phyloP scores from a whole-genome alignment of 73 alveolate species.

The Tetrahymena elliotti region DNA sequence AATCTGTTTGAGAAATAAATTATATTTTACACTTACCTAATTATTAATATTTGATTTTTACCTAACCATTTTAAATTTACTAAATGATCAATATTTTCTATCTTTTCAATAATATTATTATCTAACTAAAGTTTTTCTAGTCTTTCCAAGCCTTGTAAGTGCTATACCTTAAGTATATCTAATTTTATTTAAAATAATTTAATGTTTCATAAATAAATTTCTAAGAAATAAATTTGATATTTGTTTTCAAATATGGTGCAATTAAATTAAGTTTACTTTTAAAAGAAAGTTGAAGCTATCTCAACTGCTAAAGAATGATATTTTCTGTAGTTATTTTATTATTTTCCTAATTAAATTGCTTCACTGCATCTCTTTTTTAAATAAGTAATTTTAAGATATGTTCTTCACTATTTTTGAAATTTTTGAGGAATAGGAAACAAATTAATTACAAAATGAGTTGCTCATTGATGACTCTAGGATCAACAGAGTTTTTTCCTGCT shows the following conservation, averaged over 20 bases:
- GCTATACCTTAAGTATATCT: slow-evolving; percentile 69
- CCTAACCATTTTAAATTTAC: slow-evolving; percentile 79
- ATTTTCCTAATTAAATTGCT: slow-evolving; percentile 21
- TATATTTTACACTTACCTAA: neutral
- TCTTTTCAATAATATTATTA: slow-evolving; percentile 69
- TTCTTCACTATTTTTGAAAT: neutral
- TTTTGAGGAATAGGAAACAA: neutral
- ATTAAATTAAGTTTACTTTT: neutral
- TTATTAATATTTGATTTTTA: neutral
- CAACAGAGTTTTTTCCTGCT: neutral
- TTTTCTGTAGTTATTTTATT: slow-evolving; percentile 18
- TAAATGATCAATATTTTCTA: slow-evolving; percentile 71
- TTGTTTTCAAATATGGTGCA: neutral
- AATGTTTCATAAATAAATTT: neutral
- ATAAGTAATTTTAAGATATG: neutral
- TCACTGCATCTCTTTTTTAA: slow-evolving; percentile 13
- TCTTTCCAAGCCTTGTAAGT: slow-evolving; percentile 56
- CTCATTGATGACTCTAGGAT: neutral
- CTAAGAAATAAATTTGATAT: neutral
- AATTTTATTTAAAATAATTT: neutral
- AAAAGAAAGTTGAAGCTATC: slow-evolving; percentile 16
- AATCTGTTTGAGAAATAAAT: slow-evolving; percentile 40
- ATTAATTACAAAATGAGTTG: neutral
- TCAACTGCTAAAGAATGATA: slow-evolving; percentile 9
- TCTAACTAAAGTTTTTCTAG: slow-evolving; percentile 66